Evolutionary conservation across 1,284 basidiomycete genomes (phyloP), one percentile per base, ranked within the genome.

Genomic region (Termitomyces sp.): DNA sequence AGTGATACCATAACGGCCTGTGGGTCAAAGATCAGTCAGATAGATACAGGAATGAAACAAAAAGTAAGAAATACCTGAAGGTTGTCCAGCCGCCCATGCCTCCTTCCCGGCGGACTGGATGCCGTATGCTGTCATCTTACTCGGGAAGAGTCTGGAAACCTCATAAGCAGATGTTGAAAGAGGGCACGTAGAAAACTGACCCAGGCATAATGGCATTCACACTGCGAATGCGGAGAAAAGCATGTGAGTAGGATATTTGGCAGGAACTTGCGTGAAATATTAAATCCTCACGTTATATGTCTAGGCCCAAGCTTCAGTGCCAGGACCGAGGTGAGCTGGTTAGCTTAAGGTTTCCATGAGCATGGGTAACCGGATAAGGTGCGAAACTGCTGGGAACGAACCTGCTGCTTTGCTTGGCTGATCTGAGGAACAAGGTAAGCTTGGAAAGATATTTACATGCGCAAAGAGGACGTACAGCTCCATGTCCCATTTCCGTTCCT

Each of bases 141-240:
- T 88, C 0, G 88, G 89, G 72, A 92, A 93, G 14, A 92, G 74
- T 8, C 87, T 88, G 59, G 10, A 31, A 16, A 8, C 42, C 14
- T 35, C n/a, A 57, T 42, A 44, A 44, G 26, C 39, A 54, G 11
- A 42, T 41, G 33, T 35, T 38, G 26, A 42, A 46, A 13, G 9
- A 24, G 31, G 30, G 34, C 24, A 10, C 52, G 48, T 1, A 55
- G 18, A 18, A 46, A 46, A 43, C 37, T 41, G 64, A 84, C 84
- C 86, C 89, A 3, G 91, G 91, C 49, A 72, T 66, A 50, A 94
- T 91, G 9, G 91, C 88, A 62, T 95, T 95, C n/a, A 93, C 90
- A 42, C 86, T 89, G 30, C 26, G 26, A 37, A 28, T 31, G 19
- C 8, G 40, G 28, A 53, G 45, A 47, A 49, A 24, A 41, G 10